Percentiles rank a stretch among this genome's conserved stretches.
Conservation (phyloP, 2,329 filamentous ascomycete species). For the Didymella segeticola region DNA sequence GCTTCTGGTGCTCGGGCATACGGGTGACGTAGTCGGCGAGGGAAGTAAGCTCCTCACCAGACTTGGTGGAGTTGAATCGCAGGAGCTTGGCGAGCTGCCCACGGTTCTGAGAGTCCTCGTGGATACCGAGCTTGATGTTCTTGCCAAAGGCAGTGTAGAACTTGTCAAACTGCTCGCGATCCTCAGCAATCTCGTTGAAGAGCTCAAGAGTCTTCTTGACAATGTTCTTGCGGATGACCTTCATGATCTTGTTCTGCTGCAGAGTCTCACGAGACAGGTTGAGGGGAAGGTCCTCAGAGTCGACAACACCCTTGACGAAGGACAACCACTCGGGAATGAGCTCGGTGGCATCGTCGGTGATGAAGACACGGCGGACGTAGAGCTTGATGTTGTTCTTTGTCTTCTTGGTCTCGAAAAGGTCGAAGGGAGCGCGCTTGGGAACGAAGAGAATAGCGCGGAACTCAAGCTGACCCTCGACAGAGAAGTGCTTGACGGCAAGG, state of each 20-base stretch:
- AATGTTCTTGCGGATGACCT: constrained; percentile 99
- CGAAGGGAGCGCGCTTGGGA: constrained; percentile 98
- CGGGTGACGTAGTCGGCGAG: constrained; percentile 97
- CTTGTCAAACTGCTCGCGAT: constrained; percentile 99
- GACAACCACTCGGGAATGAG: constrained; percentile 99
- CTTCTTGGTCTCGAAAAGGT: constrained; percentile 99
- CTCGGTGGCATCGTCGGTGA: constrained; percentile 98
- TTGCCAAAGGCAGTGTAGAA: constrained; percentile 99
- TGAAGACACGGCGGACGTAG: constrained; percentile 99
- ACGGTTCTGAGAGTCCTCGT: constrained; percentile 99
- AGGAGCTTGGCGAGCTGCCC: constrained; percentile 92
- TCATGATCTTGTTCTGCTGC: constrained; percentile 99
- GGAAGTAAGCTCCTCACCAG: constrained; percentile 92
- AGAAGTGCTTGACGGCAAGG: constrained; percentile 99
- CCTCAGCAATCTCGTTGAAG: constrained; percentile 98
- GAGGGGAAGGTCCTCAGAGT: constrained; percentile 98
- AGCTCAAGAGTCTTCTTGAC: constrained; percentile 99
- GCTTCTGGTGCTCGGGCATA: constrained; percentile 99
- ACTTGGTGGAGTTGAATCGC: constrained; percentile 99
- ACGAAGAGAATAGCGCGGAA: constrained; percentile 99
- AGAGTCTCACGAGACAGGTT: constrained; percentile 99
- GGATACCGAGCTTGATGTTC: constrained; percentile 99
- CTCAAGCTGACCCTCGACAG: constrained; percentile 99
- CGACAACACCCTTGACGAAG: constrained; percentile 99
- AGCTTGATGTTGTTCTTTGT: constrained; percentile 99